A percentile compares a stretch with the other conserved stretches of the same genome.
Conservation (phyloP, 495 filamentous ascomycete genomes). For the Platismatia glauca region DNA sequence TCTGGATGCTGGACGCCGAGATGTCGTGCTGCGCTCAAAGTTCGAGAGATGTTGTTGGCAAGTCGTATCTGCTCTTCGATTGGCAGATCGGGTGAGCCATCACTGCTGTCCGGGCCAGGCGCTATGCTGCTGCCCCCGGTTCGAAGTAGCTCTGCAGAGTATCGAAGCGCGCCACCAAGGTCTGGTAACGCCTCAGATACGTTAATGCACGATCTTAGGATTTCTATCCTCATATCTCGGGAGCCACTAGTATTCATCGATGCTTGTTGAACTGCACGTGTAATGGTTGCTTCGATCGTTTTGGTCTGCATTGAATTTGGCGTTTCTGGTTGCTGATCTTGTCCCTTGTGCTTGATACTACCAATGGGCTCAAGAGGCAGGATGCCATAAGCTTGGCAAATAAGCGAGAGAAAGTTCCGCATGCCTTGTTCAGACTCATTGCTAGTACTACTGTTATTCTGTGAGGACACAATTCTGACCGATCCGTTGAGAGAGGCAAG, state of each 20-base stretch:
- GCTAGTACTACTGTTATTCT: background rate
- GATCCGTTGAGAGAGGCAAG: slow-evolving; percentile 47
- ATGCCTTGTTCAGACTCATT: slow-evolving; percentile 20
- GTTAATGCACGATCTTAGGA: slow-evolving; percentile 76
- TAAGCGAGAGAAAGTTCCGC: slow-evolving; percentile 21
- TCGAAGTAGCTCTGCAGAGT: slow-evolving; percentile 72
- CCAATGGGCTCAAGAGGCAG: background rate
- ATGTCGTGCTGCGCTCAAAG: slow-evolving; percentile 62
- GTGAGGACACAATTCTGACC: slow-evolving; percentile 1
- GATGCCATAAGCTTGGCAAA: slow-evolving; percentile 27
- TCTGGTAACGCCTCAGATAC: slow-evolving; percentile 91
- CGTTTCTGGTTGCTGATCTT: slow-evolving; percentile 11
- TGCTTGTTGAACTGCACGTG: slow-evolving; percentile 44
- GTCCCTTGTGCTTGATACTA: background rate
- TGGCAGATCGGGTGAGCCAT: slow-evolving; percentile 54
- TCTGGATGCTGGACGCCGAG: slow-evolving; percentile 59
- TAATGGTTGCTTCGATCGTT: slow-evolving; percentile 38
- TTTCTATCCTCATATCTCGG: slow-evolving; percentile 66
- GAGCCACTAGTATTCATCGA: slow-evolving; percentile 53
- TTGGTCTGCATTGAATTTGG: background rate
- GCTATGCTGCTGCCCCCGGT: slow-evolving; percentile 74
- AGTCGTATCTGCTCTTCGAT: slow-evolving; percentile 80
- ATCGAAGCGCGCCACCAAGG: slow-evolving; percentile 76
- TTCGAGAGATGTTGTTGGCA: slow-evolving; percentile 73
- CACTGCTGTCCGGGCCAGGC: slow-evolving; percentile 50